Percentiles rank a stretch among this genome's conserved stretches.
Conservation (phyloP, 805 yeast genomes). For the Metschnikowia noctiluminum region DNA sequence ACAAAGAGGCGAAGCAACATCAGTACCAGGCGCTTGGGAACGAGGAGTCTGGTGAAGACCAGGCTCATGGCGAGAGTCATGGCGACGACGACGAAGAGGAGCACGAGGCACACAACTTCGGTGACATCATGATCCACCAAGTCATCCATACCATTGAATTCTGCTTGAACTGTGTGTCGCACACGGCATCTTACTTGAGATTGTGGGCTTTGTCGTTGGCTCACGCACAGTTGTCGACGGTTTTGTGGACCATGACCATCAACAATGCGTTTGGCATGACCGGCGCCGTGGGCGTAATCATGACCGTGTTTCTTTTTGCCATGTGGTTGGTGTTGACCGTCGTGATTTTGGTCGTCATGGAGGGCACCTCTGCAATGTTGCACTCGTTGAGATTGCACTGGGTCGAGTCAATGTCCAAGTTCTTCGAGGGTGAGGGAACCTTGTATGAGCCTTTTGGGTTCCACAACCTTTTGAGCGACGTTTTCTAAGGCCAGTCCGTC, state of each 20-base stretch:
- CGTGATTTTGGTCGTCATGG: constrained; percentile 91
- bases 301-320: constrained; percentile 78
- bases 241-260: constrained; percentile 94
- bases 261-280: constrained; percentile 67
- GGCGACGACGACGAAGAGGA: constrained; percentile 49
- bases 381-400: constrained; percentile 98
- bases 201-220: constrained; percentile 97
- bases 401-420: constrained; percentile 99
- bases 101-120: constrained; percentile 66
- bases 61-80: constrained; percentile 28
- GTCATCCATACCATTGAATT: constrained; percentile 97
- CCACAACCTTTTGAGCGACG: constrained; percentile 16
- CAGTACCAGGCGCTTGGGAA: constrained; percentile 40
- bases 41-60: constrained; percentile 26
- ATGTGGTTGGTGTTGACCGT: constrained; percentile 95
- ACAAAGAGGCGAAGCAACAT: constrained; percentile 49
- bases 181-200: constrained; percentile 94
- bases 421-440: constrained; percentile 94
- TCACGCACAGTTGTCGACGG: constrained; percentile 93
- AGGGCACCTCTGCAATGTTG: constrained; percentile 98
- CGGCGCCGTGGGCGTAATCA: constrained; percentile 64
- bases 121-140: constrained; percentile 95
- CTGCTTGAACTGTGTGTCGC: constrained; percentile 96
- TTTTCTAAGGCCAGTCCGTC: constrained; percentile 4
- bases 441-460: constrained; percentile 88